Conservation (phyloP, 2,329 filamentous ascomycete genomes). For the Cladosporium sp. region DNA sequence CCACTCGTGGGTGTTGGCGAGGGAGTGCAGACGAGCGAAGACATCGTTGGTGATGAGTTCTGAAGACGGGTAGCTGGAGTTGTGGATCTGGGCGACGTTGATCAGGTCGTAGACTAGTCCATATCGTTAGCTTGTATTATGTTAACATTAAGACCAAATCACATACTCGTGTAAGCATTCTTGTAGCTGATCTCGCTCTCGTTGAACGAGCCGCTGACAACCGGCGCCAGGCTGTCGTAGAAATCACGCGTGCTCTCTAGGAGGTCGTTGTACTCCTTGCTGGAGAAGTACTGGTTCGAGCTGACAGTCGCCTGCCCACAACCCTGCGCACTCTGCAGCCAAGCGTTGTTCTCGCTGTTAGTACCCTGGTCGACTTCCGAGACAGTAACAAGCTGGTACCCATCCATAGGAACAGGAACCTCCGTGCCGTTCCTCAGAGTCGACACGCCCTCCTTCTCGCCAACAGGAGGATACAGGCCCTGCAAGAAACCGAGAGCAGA, state of each 20-base stretch:
- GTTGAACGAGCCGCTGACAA: conserved; percentile 55
- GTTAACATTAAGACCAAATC: background rate
- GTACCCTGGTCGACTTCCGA: conserved; percentile 60
- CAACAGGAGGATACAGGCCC: conserved; percentile 79
- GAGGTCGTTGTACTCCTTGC: conserved; percentile 50
- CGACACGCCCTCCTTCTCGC: conserved; percentile 53
- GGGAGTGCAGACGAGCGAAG: conserved; percentile 64
- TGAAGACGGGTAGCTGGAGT: conserved; percentile 57
- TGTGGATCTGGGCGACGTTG: conserved; percentile 64
- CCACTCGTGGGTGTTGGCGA: conserved; percentile 80
- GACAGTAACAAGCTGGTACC: conserved; percentile 83
- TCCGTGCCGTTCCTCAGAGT: conserved; percentile 69
- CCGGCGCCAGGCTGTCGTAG: conserved; percentile 53
- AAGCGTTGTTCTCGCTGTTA: conserved; percentile 58
- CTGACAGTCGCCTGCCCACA: conserved; percentile 58
- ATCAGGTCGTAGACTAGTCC: conserved; percentile 58
- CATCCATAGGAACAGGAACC: conserved; percentile 68
- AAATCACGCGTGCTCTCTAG: conserved; percentile 53
- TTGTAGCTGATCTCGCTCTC: conserved; percentile 54
- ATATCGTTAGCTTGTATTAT: background rate
- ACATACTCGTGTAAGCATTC: conserved; percentile 66
- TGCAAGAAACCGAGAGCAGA: conserved; percentile 81
- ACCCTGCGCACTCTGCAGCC: conserved; percentile 59
- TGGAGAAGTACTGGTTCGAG: conserved; percentile 60
- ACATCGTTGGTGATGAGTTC: conserved; percentile 61